Evolutionary conservation across 176 grass and related monocot genomes (phyloP).

Genomic region (Areca catechu): DNA sequence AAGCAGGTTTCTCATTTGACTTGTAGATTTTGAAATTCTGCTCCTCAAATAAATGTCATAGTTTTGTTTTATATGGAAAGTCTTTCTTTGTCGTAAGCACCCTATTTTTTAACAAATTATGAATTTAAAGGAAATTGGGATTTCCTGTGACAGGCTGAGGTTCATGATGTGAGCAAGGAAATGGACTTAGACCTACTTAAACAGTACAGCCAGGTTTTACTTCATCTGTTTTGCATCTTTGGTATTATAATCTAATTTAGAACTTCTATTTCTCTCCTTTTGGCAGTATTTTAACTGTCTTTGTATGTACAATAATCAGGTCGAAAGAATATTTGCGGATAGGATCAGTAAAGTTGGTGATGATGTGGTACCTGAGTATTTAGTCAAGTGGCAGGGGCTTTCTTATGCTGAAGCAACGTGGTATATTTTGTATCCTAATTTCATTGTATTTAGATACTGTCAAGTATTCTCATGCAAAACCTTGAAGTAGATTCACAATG

Average conservation of each 20-base stretch:
- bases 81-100: no score
- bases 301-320: conserved; percentile 55
- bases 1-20: no score
- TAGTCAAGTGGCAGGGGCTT: conserved; percentile 99
- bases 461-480: no score
- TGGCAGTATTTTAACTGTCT: conserved; percentile 9
- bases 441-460: background rate
- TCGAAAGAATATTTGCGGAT: conserved; percentile 99
- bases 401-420: conserved; percentile 98
- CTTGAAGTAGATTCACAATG: no score
- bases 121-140: no score
- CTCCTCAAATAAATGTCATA: no score
- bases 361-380: conserved; percentile 86
- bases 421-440: conserved; percentile 38
- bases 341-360: conserved; percentile 70
- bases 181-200: conserved; percentile 99
- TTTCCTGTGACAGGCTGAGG: conserved; percentile 51
- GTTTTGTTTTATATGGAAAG: no score
- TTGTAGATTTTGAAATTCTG: no score
- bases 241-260: conserved; percentile 2
- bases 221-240: conserved; percentile 10
- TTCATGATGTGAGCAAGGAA: conserved; percentile 98
- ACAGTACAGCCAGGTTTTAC: conserved; percentile 90
- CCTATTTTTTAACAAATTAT: no score
- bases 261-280: conserved; percentile 17